Evolutionary conservation across 2,329 filamentous ascomycete species (phyloP).

Genomic region (Emericellopsis cladophorae): DNA sequence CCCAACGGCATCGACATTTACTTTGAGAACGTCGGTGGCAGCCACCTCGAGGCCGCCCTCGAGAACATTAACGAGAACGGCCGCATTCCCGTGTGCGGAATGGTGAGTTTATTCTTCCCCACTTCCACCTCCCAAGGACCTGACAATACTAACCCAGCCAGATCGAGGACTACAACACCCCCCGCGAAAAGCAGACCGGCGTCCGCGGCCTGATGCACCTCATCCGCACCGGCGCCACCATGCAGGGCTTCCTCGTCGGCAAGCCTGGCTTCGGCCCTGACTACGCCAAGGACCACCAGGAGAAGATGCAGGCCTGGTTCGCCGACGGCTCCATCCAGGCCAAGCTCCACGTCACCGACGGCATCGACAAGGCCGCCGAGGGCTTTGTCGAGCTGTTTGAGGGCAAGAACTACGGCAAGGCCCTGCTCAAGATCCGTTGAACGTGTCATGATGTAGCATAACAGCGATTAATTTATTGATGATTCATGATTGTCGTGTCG

Average conservation of each 20-base stretch:
- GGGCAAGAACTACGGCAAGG: constrained; percentile 81
- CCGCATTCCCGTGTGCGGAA: constrained; percentile 51
- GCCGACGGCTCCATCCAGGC: constrained; percentile 63
- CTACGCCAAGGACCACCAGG: constrained; percentile 58
- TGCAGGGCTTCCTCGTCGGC: constrained; percentile 66
- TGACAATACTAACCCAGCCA: not conserved
- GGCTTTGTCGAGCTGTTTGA: constrained; percentile 63
- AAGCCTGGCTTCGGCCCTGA: constrained; percentile 53
- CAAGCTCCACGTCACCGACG: constrained; percentile 54
- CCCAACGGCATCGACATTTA: constrained; percentile 65
- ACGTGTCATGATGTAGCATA: not conserved
- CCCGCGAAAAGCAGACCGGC: constrained; percentile 42
- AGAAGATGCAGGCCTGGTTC: constrained; percentile 66
- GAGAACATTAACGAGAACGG: constrained; percentile 44
- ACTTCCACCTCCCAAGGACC: too few relatives aligned
- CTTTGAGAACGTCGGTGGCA: constrained; percentile 41
- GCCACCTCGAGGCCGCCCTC: constrained; percentile 34
- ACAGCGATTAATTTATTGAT: too few relatives aligned
- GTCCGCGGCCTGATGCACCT: constrained; percentile 53
- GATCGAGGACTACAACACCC: constrained; percentile 64
- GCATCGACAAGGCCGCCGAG: constrained; percentile 67
- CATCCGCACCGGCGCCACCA: constrained; percentile 54
- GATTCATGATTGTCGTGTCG: too few relatives aligned
- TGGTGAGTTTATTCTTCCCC: constrained; percentile 30
- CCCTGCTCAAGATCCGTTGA: constrained; percentile 46